Conservation (phyloP, 768 basidiomycete species). For the Boletus reticuloceps region DNA sequence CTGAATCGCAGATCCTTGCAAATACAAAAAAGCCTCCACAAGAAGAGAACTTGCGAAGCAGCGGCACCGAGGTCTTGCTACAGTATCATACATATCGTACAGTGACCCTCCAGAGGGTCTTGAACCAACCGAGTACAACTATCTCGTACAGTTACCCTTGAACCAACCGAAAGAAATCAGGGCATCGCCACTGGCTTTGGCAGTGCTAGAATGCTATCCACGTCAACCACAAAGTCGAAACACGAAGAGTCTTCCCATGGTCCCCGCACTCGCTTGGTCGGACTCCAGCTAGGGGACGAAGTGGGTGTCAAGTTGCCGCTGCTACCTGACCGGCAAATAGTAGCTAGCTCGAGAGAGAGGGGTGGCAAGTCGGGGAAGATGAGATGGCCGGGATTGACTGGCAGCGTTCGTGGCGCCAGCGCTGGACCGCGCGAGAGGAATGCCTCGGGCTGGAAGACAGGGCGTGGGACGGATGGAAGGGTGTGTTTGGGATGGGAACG, state of each 20-base stretch:
- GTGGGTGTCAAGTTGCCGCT: conserved; percentile 6
- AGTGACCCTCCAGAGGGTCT: no score
- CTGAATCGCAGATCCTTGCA: conserved; percentile 11
- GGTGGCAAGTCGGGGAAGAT: no score
- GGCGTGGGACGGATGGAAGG: conserved; percentile 64
- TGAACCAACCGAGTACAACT: no score
- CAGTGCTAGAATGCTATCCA: conserved; percentile 44
- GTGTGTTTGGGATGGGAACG: conserved; percentile 60
- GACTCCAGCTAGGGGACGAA: conserved; percentile 18
- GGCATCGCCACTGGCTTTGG: conserved; percentile 42
- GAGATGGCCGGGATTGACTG: conserved; percentile 1
- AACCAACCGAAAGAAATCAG: no score
- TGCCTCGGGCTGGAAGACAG: conserved; percentile 41
- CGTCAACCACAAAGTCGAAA: conserved; percentile 42
- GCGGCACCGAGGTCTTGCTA: no score
- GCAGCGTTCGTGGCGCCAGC: conserved; percentile 17
- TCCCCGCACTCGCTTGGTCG: conserved; percentile 36
- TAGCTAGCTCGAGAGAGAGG: conserved; percentile 19
- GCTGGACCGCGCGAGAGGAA: conserved; percentile 20
- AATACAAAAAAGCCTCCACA: background rate
- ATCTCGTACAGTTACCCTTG: no score
- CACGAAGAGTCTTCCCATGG: conserved; percentile 60
- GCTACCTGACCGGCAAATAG: conserved; percentile 16
- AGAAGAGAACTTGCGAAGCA: no score
- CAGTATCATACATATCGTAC: no score